Percentiles rank a stretch among this genome's conserved stretches.
These are phyloP conservation scores for Penicillium sp. DNA, from an alignment of 2,329 filamentous ascomycete genomes.

Conservation along the genomic window DNA sequence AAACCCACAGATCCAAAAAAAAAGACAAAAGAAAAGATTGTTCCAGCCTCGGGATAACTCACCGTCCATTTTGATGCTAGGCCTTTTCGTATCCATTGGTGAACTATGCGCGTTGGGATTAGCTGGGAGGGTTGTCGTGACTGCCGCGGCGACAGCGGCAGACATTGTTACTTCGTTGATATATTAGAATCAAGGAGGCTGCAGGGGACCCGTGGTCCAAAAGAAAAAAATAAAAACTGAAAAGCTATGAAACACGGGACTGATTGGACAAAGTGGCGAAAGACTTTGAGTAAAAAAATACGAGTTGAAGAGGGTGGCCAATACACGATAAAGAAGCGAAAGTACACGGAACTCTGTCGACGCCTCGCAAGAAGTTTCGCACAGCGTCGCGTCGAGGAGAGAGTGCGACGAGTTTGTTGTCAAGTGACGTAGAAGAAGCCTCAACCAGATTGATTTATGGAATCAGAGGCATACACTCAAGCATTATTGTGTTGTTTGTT, in stretches of 20 bases:
- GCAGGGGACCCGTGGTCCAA: conserved; percentile 26
- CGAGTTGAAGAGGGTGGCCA: conserved; percentile 22
- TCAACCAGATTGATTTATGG: conserved; percentile 36
- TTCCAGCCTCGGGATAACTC: conserved; percentile 27
- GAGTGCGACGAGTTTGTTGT: not conserved
- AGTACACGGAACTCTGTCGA: not conserved
- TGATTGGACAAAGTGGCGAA: conserved; percentile 22
- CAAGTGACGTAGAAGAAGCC: conserved; percentile 39
- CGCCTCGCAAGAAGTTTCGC: conserved; percentile 10
- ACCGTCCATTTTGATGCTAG: conserved; percentile 47
- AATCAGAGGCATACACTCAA: conserved; percentile 21
- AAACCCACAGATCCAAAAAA: conserved; percentile 26
- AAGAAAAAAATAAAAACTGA: conserved; percentile 17
- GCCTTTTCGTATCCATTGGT: conserved; percentile 51
- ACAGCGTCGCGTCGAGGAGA: conserved; percentile 2
- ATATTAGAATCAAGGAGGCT: conserved; percentile 25
- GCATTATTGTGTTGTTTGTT: conserved; percentile 17
- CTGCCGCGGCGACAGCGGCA: conserved; percentile 45
- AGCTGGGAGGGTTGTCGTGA: conserved; percentile 35
- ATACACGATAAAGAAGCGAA: conserved; percentile 12
- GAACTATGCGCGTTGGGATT: conserved; percentile 39
- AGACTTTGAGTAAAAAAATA: conserved; percentile 23
- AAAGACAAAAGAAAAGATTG: conserved; percentile 21
- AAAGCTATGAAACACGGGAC: conserved; percentile 18
- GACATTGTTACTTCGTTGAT: conserved; percentile 40